Percentiles rank a stretch among this genome's conserved stretches.
phyloP scores from a whole-genome alignment of 2,329 filamentous ascomycete genomes.

The Fusarium domesticum region DNA sequence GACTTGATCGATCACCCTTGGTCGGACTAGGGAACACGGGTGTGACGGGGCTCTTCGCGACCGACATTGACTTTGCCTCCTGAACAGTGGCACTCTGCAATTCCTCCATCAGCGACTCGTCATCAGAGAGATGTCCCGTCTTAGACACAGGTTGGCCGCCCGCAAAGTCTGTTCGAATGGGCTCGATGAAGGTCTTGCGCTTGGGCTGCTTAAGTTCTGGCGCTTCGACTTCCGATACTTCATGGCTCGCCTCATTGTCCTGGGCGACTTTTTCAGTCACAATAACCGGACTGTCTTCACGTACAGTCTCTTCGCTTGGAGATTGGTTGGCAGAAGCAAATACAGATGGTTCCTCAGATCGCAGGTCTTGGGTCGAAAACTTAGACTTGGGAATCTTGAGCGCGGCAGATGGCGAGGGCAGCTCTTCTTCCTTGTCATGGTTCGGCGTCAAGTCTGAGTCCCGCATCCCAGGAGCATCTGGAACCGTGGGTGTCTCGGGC shows the following conservation, averaged over 20 bases:
- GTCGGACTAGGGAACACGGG: slow-evolving; percentile 51
- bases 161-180: slow-evolving; percentile 51
- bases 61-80: slow-evolving; percentile 75
- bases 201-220: slow-evolving; percentile 19
- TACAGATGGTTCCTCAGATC: slow-evolving; percentile 17
- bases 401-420: slow-evolving; percentile 13
- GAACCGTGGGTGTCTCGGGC: slow-evolving; percentile 17
- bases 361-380: slow-evolving; percentile 30
- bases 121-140: slow-evolving; percentile 57
- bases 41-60: slow-evolving; percentile 79
- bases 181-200: slow-evolving; percentile 44
- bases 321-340: slow-evolving; percentile 10
- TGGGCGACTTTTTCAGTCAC: slow-evolving; percentile 9
- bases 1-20: slow-evolving; percentile 28
- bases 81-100: slow-evolving; percentile 77
- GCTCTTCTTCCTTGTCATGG: slow-evolving; percentile 12
- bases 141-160: slow-evolving; percentile 23
- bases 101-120: slow-evolving; percentile 82
- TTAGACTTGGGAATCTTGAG: slow-evolving; percentile 26
- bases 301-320: neutral
- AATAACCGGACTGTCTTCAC: slow-evolving; percentile 11
- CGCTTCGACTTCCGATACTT: slow-evolving; percentile 6
- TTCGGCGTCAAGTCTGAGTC: slow-evolving; percentile 8
- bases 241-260: neutral
- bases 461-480: slow-evolving; percentile 15